Base-by-base conservation (phyloP, 106 monocot genomes). In the Allium fistulosum region DNA sequence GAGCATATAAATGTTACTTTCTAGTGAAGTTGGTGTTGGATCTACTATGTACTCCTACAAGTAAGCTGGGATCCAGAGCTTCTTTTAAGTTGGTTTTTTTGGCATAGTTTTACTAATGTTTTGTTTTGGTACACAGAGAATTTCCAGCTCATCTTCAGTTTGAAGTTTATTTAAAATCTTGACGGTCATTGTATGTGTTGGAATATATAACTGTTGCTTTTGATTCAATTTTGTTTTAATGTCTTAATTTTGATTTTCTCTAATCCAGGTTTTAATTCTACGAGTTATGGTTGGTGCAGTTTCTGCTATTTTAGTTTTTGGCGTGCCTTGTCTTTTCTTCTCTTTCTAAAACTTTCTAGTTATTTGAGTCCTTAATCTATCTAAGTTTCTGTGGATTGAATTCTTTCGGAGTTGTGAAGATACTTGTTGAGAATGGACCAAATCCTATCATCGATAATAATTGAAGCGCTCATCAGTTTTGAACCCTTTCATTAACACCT, bases 1-100 rank as follows among this genome's bases (percentile, higher is more conserved):
- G 72, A 65, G 57, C 72, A 51, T 52, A 69, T 51, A 73, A 70
- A 84, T 91, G 81, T 79, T 69, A 66, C 59, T 71, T 74, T 70
- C 63, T 53, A 50, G 68, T 77, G 46, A 80, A 82, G 59, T 59
- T 79, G 68, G 68, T 67, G 22, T 58, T 74, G 79, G 67, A 60
- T 26, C 48, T 71, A 17, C 59, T 26, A 28, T 69, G 62, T n/a
- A 73, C 67, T 27, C 65, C 57, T 63, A 71, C 63, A 63, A 67
- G 77, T 76, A 28, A 73, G 58, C 22, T 18, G 52, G 53, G 26
- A 12, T 67, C 51, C n/a, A 51, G 12, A 1, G 45, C 65, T 65
- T 65, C 16, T 65, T 65, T 2, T 6, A 8, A 52, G 7, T 10
- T 11, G 2, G 7, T 61, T 73, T 9, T 57, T 48, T 51, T 52